Conservation (phyloP, 2,329 filamentous ascomycete genomes). For the Apiospora rasikravindrae region DNA sequence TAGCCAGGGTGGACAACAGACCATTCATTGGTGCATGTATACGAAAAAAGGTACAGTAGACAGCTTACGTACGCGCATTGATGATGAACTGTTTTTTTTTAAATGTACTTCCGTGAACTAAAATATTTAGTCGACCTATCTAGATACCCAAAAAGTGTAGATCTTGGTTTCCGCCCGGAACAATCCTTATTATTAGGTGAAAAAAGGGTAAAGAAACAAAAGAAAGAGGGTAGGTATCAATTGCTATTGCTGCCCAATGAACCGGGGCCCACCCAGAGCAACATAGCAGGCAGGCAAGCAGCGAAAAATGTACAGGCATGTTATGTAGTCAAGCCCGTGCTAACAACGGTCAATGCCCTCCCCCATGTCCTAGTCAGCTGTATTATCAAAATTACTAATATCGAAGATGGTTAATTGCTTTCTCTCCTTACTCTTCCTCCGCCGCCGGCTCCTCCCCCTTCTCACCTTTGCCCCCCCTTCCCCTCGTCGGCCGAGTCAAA, state of each 20-base stretch:
- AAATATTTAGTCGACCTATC: neutral
- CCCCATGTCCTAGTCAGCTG: neutral
- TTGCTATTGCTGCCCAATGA: neutral
- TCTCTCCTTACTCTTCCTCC: neutral
- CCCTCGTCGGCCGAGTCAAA: neutral
- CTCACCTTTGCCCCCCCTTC: neutral
- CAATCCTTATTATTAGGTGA: neutral
- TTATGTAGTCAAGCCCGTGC: neutral
- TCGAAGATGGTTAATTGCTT: neutral
- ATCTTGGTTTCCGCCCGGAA: neutral
- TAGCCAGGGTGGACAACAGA: conserved; percentile 1
- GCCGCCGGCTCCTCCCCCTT: neutral
- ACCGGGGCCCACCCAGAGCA: neutral
- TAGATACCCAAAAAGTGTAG: neutral
- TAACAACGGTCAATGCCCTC: neutral
- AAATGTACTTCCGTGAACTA: neutral
- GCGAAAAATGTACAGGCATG: neutral
- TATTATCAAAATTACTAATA: conserved; percentile 13
- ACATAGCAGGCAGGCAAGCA: too few relatives aligned
- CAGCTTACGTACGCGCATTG: neutral
- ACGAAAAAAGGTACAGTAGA: neutral
- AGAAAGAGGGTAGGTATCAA: neutral
- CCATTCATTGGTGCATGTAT: neutral
- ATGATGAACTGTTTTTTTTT: neutral
- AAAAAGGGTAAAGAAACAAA: neutral